These are phyloP conservation scores for Mycena chlorophos DNA, from an alignment of 768 basidiomycete genomes.

Conservation along the genomic window DNA sequence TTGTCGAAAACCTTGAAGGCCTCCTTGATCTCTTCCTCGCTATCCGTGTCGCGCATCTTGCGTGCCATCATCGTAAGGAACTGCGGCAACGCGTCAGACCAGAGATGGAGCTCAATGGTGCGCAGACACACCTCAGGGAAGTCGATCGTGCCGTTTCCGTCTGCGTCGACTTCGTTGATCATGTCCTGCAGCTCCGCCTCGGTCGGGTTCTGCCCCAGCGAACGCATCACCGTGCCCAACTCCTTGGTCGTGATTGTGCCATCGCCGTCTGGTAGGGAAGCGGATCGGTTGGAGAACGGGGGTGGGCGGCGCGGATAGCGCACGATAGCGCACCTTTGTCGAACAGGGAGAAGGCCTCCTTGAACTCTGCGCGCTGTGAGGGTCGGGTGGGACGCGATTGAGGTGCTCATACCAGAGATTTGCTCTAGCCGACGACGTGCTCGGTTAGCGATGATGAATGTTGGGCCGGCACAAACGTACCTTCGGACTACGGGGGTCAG, in stretches of 20 bases:
- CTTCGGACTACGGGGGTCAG: conserved; percentile 50
- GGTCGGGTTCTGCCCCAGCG: conserved; percentile 89
- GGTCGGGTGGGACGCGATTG: not conserved
- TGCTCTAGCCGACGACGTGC: conserved; percentile 57
- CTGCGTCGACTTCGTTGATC: conserved; percentile 92
- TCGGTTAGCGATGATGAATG: conserved; percentile 5
- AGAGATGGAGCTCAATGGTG: not conserved
- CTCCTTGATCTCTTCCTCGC: conserved; percentile 48
- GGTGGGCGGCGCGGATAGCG: conserved; percentile 19
- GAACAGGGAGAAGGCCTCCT: conserved; percentile 98
- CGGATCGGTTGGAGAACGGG: conserved; percentile 5
- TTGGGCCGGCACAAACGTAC: conserved; percentile 35
- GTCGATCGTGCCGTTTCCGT: conserved; percentile 81
- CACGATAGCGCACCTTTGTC: conserved; percentile 92
- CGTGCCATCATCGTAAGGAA: conserved; percentile 49
- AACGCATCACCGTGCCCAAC: conserved; percentile 92
- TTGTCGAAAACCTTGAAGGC: conserved; percentile 58
- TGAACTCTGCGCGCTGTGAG: conserved; percentile 70
- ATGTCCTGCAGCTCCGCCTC: conserved; percentile 91
- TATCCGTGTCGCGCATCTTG: conserved; percentile 40
- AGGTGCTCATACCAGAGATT: conserved; percentile 69
- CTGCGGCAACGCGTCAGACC: conserved; percentile 41
- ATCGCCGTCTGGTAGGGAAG: conserved; percentile 66
- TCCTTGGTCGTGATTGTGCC: conserved; percentile 90
- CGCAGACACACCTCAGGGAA: conserved; percentile 38